A percentile compares a stretch with the other conserved stretches of the same genome.
phyloP scores from a whole-genome alignment of 2,329 filamentous ascomycete species.

The Tolypocladium paradoxum region DNA sequence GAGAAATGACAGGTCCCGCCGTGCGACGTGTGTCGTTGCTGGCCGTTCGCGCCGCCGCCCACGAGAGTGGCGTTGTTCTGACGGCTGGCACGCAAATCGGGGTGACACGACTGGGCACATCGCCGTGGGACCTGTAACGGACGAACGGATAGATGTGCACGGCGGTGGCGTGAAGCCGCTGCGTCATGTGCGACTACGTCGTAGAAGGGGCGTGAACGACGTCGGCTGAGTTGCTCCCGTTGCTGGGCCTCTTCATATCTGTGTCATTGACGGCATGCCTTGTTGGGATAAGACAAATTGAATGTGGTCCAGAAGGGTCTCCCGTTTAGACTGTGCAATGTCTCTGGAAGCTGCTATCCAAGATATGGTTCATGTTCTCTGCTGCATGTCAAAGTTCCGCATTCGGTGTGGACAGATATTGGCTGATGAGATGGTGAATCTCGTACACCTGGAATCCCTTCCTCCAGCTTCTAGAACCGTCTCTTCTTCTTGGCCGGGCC shows the following conservation, averaged over 20 bases:
- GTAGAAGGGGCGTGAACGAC: neutral
- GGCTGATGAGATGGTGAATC: neutral
- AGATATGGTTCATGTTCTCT: neutral
- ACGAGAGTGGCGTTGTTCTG: neutral
- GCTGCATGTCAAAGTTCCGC: neutral
- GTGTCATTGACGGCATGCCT: neutral
- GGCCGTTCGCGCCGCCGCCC: neutral
- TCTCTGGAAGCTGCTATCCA: neutral
- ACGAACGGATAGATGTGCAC: neutral
- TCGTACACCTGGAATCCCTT: neutral
- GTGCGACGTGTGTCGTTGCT: neutral
- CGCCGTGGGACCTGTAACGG: neutral
- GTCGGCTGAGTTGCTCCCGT: neutral
- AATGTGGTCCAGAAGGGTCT: neutral
- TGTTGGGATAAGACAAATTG: neutral
- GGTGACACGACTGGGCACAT: neutral
- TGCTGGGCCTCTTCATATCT: neutral
- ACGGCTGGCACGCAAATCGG: neutral
- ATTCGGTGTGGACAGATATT: neutral
- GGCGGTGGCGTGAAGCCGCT: neutral
- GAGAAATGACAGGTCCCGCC: neutral
- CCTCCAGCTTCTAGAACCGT: conserved; percentile 29
- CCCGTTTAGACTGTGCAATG: neutral
- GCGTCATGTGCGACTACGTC: neutral
- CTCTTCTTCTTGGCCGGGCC: conserved; percentile 46